These are phyloP conservation scores for Stemphylium lycopersici DNA, from an alignment of 2,329 filamentous ascomycete species.

Conservation along the genomic window DNA sequence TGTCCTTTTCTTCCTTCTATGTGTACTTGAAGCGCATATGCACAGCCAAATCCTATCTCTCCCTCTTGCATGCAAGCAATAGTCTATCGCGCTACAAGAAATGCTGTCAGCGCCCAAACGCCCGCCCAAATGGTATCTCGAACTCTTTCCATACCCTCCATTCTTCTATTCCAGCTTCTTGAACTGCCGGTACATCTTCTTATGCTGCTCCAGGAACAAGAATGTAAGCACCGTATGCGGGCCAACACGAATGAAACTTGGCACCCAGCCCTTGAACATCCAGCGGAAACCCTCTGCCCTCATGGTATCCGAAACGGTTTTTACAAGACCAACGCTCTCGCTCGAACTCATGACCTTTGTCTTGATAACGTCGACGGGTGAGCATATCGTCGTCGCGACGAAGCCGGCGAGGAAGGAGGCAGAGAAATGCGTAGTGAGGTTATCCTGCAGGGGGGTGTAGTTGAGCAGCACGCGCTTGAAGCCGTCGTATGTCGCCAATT, in stretches of 20 bases:
- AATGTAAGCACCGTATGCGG: slow-evolving; percentile 88
- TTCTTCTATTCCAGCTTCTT: slow-evolving; percentile 17
- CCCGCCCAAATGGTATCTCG: slow-evolving; percentile 6
- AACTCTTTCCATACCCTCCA: neutral
- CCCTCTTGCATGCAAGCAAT: slow-evolving; percentile 1
- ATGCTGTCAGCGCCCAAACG: slow-evolving; percentile 5
- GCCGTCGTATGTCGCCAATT: slow-evolving; percentile 83
- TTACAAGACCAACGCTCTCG: slow-evolving; percentile 60
- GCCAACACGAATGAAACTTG: slow-evolving; percentile 71
- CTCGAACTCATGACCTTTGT: slow-evolving; percentile 81
- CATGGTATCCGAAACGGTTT: slow-evolving; percentile 70
- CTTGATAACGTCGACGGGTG: slow-evolving; percentile 87
- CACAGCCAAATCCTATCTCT: neutral
- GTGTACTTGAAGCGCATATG: neutral
- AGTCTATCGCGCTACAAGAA: slow-evolving; percentile 1
- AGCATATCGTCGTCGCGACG: slow-evolving; percentile 83
- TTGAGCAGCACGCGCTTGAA: slow-evolving; percentile 75
- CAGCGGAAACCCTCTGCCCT: slow-evolving; percentile 74
- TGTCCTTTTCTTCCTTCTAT: neutral
- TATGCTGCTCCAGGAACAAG: slow-evolving; percentile 84
- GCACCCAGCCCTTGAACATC: slow-evolving; percentile 92
- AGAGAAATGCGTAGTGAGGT: slow-evolving; percentile 76
- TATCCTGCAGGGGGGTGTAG: slow-evolving; percentile 69
- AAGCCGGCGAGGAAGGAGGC: slow-evolving; percentile 80
- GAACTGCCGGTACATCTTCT: slow-evolving; percentile 69